Evolutionary conservation across 352 stramenopile genomes (phyloP).

Genomic region (Globisporangium apiculatum): DNA sequence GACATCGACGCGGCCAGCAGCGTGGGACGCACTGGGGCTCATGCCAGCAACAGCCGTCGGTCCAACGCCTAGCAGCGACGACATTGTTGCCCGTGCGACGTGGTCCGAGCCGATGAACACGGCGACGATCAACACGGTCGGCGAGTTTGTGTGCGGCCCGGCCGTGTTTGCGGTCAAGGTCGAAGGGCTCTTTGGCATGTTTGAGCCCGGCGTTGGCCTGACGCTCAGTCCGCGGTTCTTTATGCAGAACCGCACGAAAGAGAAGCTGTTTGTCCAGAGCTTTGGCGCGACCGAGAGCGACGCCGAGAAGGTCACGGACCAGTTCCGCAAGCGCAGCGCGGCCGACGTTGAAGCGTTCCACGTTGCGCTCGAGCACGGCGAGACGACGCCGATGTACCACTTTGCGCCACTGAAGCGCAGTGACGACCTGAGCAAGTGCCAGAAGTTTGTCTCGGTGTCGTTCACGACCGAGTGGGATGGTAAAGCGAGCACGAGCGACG

Average conservation of each 20-base stretch:
- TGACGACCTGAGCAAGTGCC: constrained; percentile 43
- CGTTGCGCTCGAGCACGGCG: constrained; percentile 42
- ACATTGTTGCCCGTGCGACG: constrained; percentile 47
- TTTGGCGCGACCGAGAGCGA: constrained; percentile 61
- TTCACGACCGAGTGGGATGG: constrained; percentile 47
- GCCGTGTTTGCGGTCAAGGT: constrained; percentile 80
- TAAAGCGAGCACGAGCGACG: constrained; percentile 15
- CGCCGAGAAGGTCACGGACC: constrained; percentile 51
- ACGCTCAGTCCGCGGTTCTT: constrained; percentile 79
- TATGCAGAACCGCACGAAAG: constrained; percentile 75
- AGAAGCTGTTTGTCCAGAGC: constrained; percentile 70
- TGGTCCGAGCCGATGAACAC: constrained; percentile 83
- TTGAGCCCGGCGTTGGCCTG: constrained; percentile 67
- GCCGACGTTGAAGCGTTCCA: constrained; percentile 53
- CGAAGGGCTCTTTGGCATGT: constrained; percentile 74
- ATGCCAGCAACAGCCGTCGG: constrained; percentile 45
- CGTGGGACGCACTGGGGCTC: constrained; percentile 51
- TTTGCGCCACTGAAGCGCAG: constrained; percentile 72
- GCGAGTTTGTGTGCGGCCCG: constrained; percentile 61
- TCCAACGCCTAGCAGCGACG: constrained; percentile 40
- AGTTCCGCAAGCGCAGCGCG: constrained; percentile 62
- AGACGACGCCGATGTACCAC: constrained; percentile 68
- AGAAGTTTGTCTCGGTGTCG: constrained; percentile 81
- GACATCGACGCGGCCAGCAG: constrained; percentile 36
- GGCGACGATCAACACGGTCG: constrained; percentile 80